These are phyloP conservation scores for Fraxinus pennsylvanica DNA, from an alignment of 257 asterid species.

Conservation along the genomic window DNA sequence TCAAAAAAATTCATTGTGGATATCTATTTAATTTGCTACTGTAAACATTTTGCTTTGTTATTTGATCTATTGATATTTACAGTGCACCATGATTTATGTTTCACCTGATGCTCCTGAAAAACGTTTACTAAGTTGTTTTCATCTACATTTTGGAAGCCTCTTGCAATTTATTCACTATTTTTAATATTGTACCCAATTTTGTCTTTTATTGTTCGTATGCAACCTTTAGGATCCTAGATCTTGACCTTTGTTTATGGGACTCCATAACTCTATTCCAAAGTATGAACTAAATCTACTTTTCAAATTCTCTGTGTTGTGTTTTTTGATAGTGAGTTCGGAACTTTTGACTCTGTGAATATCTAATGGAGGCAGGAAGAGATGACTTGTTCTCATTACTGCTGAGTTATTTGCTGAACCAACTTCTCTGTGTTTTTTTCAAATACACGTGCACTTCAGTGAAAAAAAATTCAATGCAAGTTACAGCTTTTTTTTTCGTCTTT, in stretches of 20 bases:
- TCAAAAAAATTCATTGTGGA: background rate
- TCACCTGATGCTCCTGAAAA: background rate
- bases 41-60: background rate
- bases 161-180: background rate
- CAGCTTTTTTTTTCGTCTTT: background rate
- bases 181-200: background rate
- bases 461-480: background rate
- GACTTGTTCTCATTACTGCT: background rate
- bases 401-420: background rate
- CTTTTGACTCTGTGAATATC: background rate
- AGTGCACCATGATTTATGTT: background rate
- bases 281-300: background rate
- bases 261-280: background rate
- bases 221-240: slow-evolving; percentile 9
- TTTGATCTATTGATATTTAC: background rate
- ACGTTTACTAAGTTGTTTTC: background rate
- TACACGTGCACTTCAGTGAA: background rate
- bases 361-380: background rate
- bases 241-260: slow-evolving; percentile 9
- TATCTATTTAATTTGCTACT: background rate
- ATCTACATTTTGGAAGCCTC: background rate
- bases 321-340: background rate
- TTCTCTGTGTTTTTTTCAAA: background rate
- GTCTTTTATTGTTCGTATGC: background rate
- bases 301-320: background rate